These are phyloP conservation scores for Rhipidocladum racemiflorum DNA, from an alignment of 176 grass and related monocot genomes.

Conservation along the genomic window DNA sequence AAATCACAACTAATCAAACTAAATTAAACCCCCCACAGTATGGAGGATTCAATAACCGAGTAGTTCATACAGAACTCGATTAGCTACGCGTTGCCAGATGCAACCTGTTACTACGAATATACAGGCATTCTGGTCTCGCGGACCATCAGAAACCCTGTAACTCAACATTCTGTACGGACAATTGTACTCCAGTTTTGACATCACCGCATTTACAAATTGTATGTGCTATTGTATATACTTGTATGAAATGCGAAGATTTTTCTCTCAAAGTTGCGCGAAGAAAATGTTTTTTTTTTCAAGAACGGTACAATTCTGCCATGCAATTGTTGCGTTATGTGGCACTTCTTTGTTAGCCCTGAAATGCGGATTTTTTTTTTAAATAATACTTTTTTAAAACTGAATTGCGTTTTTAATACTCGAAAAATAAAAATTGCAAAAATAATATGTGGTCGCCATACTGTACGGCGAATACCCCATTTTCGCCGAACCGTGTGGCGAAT, in stretches of 20 bases:
- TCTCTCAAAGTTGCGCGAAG: not conserved
- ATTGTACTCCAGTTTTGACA: constrained; percentile 19
- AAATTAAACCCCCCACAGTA: constrained; percentile 1
- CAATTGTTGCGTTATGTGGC: no score
- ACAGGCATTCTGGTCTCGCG: not conserved
- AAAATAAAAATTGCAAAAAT: no score
- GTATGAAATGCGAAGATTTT: not conserved
- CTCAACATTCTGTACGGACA: not conserved
- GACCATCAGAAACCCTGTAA: not conserved
- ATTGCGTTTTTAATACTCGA: no score
- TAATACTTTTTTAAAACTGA: no score
- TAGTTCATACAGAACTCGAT: not conserved
- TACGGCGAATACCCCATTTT: no score
- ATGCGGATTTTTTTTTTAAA: no score
- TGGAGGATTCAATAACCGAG: not conserved
- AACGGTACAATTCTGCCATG: no score
- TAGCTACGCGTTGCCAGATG: not conserved
- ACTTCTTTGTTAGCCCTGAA: not conserved
- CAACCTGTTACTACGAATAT: constrained; percentile 33
- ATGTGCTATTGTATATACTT: not conserved
- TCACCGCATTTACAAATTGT: not conserved
- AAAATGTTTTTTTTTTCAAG: not conserved
- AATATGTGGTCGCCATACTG: no score
- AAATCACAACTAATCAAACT: constrained; percentile 19
- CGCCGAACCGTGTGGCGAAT: no score